Conservation (phyloP, 352 stramenopile genomes). For the Elongisporangium prolatum region DNA sequence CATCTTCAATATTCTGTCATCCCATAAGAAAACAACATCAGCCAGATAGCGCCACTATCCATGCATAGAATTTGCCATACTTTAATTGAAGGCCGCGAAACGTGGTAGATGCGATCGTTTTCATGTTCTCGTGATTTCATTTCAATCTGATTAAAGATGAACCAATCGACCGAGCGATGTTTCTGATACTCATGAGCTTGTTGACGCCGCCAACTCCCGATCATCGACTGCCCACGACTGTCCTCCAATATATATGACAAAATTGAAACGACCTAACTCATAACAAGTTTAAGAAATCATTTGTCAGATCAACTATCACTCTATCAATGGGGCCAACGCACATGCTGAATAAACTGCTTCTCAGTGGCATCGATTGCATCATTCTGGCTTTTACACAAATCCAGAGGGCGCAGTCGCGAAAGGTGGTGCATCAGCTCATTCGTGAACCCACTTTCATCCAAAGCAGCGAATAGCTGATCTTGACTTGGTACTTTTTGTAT, state of each 20-base stretch:
- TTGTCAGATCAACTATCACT: not conserved
- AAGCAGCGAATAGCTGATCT: slow-evolving; percentile 30
- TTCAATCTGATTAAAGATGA: slow-evolving; percentile 2
- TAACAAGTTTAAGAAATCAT: not conserved
- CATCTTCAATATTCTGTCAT: not conserved
- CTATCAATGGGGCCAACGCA: slow-evolving; percentile 12
- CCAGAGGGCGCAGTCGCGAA: slow-evolving; percentile 28
- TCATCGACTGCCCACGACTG: slow-evolving; percentile 16
- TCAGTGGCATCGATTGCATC: slow-evolving; percentile 10
- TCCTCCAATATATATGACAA: slow-evolving; percentile 30
- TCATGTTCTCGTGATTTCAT: slow-evolving; percentile 14
- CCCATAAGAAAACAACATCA: not conserved
- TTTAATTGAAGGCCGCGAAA: not conserved
- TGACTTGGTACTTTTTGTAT: slow-evolving; percentile 26
- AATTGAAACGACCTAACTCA: slow-evolving; percentile 16
- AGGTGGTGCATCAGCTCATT: slow-evolving; percentile 36
- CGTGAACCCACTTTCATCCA: slow-evolving; percentile 29
- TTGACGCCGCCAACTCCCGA: slow-evolving; percentile 19
- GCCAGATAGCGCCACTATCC: not conserved
- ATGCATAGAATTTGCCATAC: not conserved
- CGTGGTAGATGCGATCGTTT: slow-evolving; percentile 32
- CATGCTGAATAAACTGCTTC: slow-evolving; percentile 16
- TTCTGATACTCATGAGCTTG: slow-evolving; percentile 21
- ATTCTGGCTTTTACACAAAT: slow-evolving; percentile 4
- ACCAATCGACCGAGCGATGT: slow-evolving; percentile 14